Evolutionary conservation across 1,284 basidiomycete genomes (phyloP), one percentile per base, ranked within the genome.

Genomic region (Agroathelia rolfsii): DNA sequence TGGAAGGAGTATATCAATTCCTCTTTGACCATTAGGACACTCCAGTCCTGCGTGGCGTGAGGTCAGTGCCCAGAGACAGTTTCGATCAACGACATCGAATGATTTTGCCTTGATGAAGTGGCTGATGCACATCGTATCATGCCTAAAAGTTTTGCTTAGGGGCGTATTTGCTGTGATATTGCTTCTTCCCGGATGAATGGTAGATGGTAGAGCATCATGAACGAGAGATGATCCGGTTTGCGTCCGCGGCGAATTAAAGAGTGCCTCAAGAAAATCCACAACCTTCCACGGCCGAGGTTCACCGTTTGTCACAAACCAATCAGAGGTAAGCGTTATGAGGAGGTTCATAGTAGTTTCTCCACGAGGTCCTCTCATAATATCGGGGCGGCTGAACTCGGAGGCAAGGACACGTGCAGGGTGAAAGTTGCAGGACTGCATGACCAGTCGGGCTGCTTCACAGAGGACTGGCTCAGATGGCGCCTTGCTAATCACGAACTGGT

Each of bases 91-190:
- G 27, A 48, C 27, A 15, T 28, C 23, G 8, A 17, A 18, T 15
- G 53, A 36, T 16, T 44, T 30, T 10, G 45, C 26, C 34, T 51
- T 47, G 38, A 54, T 37, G 28, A 47, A 54, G 27, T 57, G 53
- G 22, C 45, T 57, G 44, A 56, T 53, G 18, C 45, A 43, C 3
- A 53, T 42, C 12, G 36, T 26, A 14, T 41, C 38, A n/a, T 45
- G 27, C 4, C 25, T 22, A 37, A 51, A 51, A 3, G 25, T 30
- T 6, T 46, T 32, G 1, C n/a, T 14, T 8, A 48, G 35, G 12
- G 24, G 7, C 2, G 5, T 1, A 3, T 23, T 11, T 21, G 11
- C 21, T n/a, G 19, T 1, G 3, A 10, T 11, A 4, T 22, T 21
- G 2, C 20, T 8, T n/a, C n/a, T n/a, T n/a, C n/a, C n/a, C n/a